phyloP scores from a whole-genome alignment of 768 basidiomycete species.

The Megacollybia marginata region DNA sequence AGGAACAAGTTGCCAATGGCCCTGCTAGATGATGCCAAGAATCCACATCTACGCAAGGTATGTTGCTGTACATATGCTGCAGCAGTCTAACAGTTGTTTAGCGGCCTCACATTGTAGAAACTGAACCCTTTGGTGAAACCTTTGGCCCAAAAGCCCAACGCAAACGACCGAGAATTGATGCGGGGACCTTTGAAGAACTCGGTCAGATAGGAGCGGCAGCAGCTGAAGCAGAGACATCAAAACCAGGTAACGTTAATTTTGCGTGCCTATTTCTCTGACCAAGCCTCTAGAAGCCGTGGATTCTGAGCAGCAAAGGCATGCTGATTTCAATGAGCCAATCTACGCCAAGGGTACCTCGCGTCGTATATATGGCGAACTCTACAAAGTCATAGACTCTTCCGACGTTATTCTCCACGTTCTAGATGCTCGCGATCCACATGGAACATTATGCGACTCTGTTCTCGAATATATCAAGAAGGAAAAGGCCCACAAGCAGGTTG shows the following conservation, averaged over 20 bases:
- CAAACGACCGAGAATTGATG: conserved; percentile 80
- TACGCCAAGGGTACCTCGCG: conserved; percentile 93
- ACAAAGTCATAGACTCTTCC: conserved; percentile 99
- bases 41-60: conserved; percentile 74
- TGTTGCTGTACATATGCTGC: conserved; percentile 3
- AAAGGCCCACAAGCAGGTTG: conserved; percentile 95
- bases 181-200: conserved; percentile 90
- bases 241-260: conserved; percentile 42
- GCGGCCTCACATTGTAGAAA: conserved; percentile 92
- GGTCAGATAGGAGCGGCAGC: conserved; percentile 54
- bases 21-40: conserved; percentile 82
- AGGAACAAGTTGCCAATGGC: conserved; percentile 98
- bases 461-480: conserved; percentile 92
- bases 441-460: conserved; percentile 91
- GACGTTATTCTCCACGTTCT: conserved; percentile 94
- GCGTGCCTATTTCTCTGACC: conserved; percentile 9
- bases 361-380: conserved; percentile 95
- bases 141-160: conserved; percentile 96
- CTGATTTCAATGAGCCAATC: conserved; percentile 82
- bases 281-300: conserved; percentile 44
- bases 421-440: conserved; percentile 92
- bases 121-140: conserved; percentile 89
- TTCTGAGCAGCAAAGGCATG: conserved; percentile 54
- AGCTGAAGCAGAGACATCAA: conserved; percentile 41
- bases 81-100: conserved; percentile 21